A percentile compares a stretch with the other conserved stretches of the same genome.
Evolutionary conservation across 2,329 filamentous ascomycete genomes (phyloP).

Genomic region (Whalleya microplaca): DNA sequence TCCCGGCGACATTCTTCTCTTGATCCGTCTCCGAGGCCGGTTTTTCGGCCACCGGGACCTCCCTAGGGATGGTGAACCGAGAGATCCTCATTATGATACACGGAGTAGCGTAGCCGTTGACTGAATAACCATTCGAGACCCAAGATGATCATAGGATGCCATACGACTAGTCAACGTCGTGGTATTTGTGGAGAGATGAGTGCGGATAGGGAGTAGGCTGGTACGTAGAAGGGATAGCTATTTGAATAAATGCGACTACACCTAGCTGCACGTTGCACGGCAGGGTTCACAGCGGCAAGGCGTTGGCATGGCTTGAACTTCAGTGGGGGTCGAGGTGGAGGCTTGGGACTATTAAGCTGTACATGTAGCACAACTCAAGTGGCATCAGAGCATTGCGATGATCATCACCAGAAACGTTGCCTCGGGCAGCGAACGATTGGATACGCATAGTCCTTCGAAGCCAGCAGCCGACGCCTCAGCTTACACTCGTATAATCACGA

Average conservation of each 20-base stretch:
- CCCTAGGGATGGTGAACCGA: conserved; percentile 19
- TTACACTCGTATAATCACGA: not conserved
- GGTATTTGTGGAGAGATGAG: not conserved
- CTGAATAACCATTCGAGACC: not conserved
- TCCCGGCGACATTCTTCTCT: conserved; percentile 31
- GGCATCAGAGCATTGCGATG: not conserved
- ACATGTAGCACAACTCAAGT: not conserved
- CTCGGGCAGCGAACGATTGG: not conserved
- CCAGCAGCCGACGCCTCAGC: not conserved
- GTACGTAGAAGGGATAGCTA: not conserved
- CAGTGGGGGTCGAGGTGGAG: not conserved
- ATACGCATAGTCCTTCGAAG: not conserved
- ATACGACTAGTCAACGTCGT: too few relatives aligned
- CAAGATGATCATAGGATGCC: not conserved
- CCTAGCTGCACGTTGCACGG: not conserved
- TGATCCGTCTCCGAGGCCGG: conserved; percentile 20
- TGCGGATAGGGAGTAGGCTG: not conserved
- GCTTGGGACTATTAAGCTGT: not conserved
- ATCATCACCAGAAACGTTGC: not conserved
- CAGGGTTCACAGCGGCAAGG: too few relatives aligned
- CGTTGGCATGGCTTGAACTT: too few relatives aligned
- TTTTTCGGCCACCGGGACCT: conserved; percentile 35
- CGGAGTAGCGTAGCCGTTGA: not conserved
- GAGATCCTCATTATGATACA: conserved; percentile 28
- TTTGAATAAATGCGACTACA: not conserved